Conservation (phyloP, 106 monocot genomes). For the Phalaenopsis aphrodite region DNA sequence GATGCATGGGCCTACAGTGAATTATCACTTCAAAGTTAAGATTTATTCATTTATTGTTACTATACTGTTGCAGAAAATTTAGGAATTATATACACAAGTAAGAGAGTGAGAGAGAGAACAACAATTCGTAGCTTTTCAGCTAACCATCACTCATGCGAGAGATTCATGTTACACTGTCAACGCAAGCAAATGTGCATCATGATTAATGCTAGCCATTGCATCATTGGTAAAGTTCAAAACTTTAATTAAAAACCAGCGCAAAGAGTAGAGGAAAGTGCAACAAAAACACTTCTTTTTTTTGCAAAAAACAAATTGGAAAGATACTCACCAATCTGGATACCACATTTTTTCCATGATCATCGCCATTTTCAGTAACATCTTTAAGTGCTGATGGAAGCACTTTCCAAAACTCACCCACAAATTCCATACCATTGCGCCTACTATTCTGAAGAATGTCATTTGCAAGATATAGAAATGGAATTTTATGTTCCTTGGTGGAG, state of each 20-base stretch:
- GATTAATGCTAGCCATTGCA: not conserved
- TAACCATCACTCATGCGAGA: not conserved
- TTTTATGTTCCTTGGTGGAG: slow-evolving; percentile 68
- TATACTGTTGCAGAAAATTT: not conserved
- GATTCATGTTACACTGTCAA: not conserved
- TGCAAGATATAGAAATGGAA: slow-evolving; percentile 77
- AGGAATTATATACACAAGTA: not conserved
- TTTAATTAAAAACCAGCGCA: not conserved
- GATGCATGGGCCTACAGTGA: not conserved
- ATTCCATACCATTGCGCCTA: slow-evolving; percentile 80
- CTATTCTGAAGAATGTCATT: slow-evolving; percentile 98
- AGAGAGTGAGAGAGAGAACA: not conserved
- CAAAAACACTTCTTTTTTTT: slow-evolving; percentile 2
- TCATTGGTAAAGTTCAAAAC: not conserved
- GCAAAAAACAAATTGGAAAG: not conserved
- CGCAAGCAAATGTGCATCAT: not conserved
- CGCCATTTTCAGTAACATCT: slow-evolving; percentile 68
- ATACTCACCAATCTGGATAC: slow-evolving; percentile 74
- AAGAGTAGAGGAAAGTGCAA: not conserved
- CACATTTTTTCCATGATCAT: slow-evolving; percentile 75
- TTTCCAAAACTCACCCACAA: slow-evolving; percentile 96
- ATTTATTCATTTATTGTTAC: not conserved
- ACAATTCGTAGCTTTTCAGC: not conserved
- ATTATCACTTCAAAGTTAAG: not conserved
- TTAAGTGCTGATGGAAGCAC: slow-evolving; percentile 91